These are phyloP conservation scores for Ambrosiella beaveri DNA, from an alignment of 2,329 filamentous ascomycete genomes.

Conservation along the genomic window DNA sequence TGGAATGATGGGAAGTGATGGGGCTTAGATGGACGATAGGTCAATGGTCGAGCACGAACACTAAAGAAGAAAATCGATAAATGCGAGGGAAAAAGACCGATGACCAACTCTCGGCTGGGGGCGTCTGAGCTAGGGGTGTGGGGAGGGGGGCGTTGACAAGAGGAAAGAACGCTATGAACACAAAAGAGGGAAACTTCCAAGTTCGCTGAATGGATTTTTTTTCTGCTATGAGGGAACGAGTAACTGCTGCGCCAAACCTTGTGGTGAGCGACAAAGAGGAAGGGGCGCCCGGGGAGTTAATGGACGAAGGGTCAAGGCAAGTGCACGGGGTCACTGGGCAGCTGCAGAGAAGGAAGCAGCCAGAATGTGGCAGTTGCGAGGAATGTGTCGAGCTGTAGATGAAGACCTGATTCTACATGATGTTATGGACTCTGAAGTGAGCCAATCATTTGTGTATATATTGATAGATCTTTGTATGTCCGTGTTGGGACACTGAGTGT, in stretches of 20 bases:
- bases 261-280: not conserved
- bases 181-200: constrained; percentile 3
- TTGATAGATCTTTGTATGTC: too few relatives aligned
- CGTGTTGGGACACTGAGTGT: too few relatives aligned
- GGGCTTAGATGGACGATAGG: not conserved
- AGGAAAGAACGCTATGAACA: constrained; percentile 4
- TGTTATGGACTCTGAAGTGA: not conserved
- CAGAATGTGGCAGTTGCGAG: not conserved
- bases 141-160: not conserved
- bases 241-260: not conserved
- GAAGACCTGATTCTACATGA: not conserved
- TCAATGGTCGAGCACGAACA: not conserved
- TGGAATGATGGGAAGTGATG: not conserved
- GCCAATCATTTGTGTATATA: not conserved
- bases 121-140: not conserved
- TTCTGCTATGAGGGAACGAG: not conserved
- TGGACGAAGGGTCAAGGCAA: constrained; percentile 6
- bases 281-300: constrained; percentile 10
- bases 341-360: not conserved
- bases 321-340: constrained; percentile 3
- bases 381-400: constrained; percentile 12
- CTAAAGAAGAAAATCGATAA: constrained; percentile 1
- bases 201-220: not conserved
- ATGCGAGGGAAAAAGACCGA: not conserved
- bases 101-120: too few relatives aligned